Evolutionary conservation across 1,284 basidiomycete species (phyloP), one percentile per base, ranked within the genome.

Genomic region (Sanghuangporus weigelae): DNA sequence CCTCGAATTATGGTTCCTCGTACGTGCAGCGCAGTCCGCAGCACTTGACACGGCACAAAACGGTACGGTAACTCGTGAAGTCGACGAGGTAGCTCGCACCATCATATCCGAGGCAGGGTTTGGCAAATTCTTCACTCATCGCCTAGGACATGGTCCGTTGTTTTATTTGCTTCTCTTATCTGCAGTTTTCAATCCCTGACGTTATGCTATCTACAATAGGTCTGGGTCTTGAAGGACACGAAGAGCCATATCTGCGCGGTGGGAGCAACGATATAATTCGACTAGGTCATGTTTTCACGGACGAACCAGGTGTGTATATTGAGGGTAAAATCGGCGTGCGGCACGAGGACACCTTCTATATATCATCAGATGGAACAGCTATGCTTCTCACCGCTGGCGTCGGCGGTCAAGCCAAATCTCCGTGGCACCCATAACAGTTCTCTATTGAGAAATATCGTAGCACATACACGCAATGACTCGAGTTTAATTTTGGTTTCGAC

Each of bases 241-340:
- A 95, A 75, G 77, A 80, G 5, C 93, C 92, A 0, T 95, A 93
- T 73, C 78, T 94, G 36, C 82, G 83, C 58, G 89, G 90, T 36
- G 89, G 89, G 16, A 86, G 81, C 49, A 70, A 81, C 35, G 81
- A 81, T 67, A 68, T 81, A 26, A 83, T 93, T 59, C 74, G 81
- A 51, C 73, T 73, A 0, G 90, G 91, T 0, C 86, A 93, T 70
- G 80, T 87, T 0, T 93, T 95, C 74, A 92, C 89, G 7, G 80
- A 93, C 68, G 92, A 95, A 73, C 93, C 92, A 1, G 92, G 92
- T 0, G 78, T 95, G 36, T 95, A 95, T 73, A 88, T 94, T 59
- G 82, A 89, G 67, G 85, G 82, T 44, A 79, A 89, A 74, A 86
- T 92, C 60, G 92, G 92, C 0, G 82, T 94, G 14, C 82, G 92